Evolutionary conservation across 257 asterid genomes (phyloP), one percentile per base, ranked within the genome.

Genomic region (Nicotiana noctiflora): DNA sequence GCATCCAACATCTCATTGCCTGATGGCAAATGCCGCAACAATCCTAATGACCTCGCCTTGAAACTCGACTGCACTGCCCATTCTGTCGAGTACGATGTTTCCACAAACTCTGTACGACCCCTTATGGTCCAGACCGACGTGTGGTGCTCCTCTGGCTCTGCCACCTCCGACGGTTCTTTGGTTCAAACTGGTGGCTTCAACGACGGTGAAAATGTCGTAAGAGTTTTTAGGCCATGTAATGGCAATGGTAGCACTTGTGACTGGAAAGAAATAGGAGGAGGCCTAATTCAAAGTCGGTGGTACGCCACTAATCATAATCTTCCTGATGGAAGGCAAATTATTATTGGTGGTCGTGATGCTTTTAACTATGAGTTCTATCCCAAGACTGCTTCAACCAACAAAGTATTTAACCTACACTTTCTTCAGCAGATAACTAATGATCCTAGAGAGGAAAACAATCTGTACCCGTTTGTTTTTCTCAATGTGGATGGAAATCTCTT

Each of bases 71-170:
- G 97, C 85, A 86, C 97, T 0, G 97, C 97, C 6, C 98, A 94
- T 82, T 92, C 97, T 14, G 37, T 92, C 6, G 65, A 87, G 17
- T 94, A 92, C 5, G 94, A 92, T 6, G 78, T 87, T 13, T 82
- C 51, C 0, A 75, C 84, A 8, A 87, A 91, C 37, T 9, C 31
- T 0, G 56, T 89, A 59, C 85, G 93, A 31, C 83, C 95, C 4
- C 68, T 94, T 49, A 89, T 75, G 67, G 88, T 94, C 14, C 93
- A 83, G 44, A 86, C 94, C 2, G 93, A 94, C 85, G 86, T 91
- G 0, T 94, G 98, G 98, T 94, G 97, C 90, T 92, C 97, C 7
- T 92, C 97, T 0, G 97, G 97, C 17, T 89, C 93, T 0, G 91
- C 90, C 18, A 85, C 83, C 1, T 85, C 89, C 0, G 85, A 94